Conservation (phyloP, 805 yeast genomes). For the Myxozyma neglecta region DNA sequence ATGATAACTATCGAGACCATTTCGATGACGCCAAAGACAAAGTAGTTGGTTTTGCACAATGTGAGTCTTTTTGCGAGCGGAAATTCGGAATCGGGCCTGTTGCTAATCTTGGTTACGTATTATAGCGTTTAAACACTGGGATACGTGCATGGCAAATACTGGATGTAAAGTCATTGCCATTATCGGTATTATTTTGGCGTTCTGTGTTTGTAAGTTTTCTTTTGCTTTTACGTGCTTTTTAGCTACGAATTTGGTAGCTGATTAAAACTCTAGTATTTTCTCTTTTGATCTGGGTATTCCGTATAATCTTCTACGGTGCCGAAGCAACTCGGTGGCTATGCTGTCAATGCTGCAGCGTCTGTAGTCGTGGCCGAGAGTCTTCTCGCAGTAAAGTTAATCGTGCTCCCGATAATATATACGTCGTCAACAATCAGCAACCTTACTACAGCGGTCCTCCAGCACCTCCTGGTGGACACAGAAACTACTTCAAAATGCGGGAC, state of each 20-base stretch:
- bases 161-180: conserved; percentile 76
- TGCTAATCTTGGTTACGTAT: background rate
- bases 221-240: background rate
- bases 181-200: conserved; percentile 65
- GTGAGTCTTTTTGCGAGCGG: conserved; percentile 3
- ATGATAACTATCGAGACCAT: background rate
- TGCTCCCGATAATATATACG: conserved; percentile 9
- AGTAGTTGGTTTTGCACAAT: conserved; percentile 13
- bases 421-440: conserved; percentile 18
- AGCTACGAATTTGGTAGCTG: background rate
- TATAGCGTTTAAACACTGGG: conserved; percentile 61
- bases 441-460: conserved; percentile 25
- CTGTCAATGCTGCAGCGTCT: conserved; percentile 16
- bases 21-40: conserved; percentile 9
- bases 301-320: conserved; percentile 23
- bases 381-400: background rate
- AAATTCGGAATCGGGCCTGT: too few species aligned
- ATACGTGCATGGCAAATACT: conserved; percentile 75
- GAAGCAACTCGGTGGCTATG: conserved; percentile 23
- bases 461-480: background rate
- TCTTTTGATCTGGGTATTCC: conserved; percentile 18
- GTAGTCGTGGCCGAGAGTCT: background rate
- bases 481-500: conserved; percentile 11
- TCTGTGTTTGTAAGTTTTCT: conserved; percentile 41
- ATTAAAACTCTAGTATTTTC: conserved; percentile 6